Percentiles rank a stretch among this genome's conserved stretches.
These are phyloP conservation scores for Lodderomyces parapsilosis DNA, from an alignment of 1,139 yeast species.

Conservation along the genomic window DNA sequence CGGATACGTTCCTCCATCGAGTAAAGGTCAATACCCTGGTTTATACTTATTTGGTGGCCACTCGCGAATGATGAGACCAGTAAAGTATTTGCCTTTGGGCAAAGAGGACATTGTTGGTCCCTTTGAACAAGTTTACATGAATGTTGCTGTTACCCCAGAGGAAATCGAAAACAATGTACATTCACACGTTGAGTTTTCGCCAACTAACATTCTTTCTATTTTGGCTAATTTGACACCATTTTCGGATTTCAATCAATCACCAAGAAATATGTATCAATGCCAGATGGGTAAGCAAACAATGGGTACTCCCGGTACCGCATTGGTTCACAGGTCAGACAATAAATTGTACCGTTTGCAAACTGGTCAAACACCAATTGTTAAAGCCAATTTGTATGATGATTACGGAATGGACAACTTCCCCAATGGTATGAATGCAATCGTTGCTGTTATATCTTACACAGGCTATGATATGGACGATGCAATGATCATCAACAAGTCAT, in stretches of 20 bases:
- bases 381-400: conserved; percentile 89
- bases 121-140: conserved; percentile 96
- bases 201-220: conserved; percentile 90
- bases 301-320: conserved; percentile 99
- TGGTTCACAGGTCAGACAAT: conserved; percentile 90
- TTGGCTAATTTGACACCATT: conserved; percentile 96
- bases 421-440: conserved; percentile 97
- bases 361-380: conserved; percentile 97
- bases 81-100: conserved; percentile 80
- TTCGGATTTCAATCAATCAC: conserved; percentile 97
- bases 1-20: conserved; percentile 93
- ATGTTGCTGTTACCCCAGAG: conserved; percentile 90
- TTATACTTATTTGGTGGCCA: conserved; percentile 85
- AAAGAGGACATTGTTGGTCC: conserved; percentile 92
- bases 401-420: conserved; percentile 99
- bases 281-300: conserved; percentile 99
- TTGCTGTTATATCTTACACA: conserved; percentile 96
- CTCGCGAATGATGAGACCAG: conserved; percentile 96
- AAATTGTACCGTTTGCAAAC: conserved; percentile 88
- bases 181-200: conserved; percentile 90
- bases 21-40: conserved; percentile 97
- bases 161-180: conserved; percentile 83
- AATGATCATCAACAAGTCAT: conserved; percentile 95
- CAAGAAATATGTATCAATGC: conserved; percentile 99
- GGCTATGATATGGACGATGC: conserved; percentile 99